Evolutionary conservation across 345 rosid genomes (phyloP).

Genomic region (Eutrema japonicum): DNA sequence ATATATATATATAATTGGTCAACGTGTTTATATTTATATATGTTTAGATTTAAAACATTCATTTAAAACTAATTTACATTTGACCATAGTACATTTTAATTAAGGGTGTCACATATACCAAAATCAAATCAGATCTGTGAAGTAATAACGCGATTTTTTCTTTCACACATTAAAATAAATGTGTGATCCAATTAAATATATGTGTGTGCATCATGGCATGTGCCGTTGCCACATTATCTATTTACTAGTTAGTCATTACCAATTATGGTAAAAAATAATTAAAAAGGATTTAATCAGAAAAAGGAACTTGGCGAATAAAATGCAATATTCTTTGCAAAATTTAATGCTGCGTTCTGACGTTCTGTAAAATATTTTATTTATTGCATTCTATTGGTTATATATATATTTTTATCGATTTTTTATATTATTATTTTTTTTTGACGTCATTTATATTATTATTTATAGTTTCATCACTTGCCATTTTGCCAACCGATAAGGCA

Average conservation of each 20-base stretch:
- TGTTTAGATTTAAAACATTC: background rate
- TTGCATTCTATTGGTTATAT: background rate
- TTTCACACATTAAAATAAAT: too few relatives aligned
- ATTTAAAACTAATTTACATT: background rate
- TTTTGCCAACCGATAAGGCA: constrained; percentile 21
- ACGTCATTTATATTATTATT: background rate
- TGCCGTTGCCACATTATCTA: constrained; percentile 4
- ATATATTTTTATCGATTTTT: too few relatives aligned
- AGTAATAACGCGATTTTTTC: constrained; percentile 23
- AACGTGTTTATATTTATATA: background rate
- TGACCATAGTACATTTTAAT: constrained; percentile 20
- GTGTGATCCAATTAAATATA: too few relatives aligned
- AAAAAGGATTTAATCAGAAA: background rate
- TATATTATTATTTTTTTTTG: too few relatives aligned
- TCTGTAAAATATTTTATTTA: background rate
- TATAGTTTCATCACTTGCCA: constrained; percentile 2
- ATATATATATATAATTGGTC: background rate
- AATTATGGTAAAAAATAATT: too few relatives aligned
- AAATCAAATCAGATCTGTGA: constrained; percentile 41
- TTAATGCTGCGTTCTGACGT: constrained; percentile 3
- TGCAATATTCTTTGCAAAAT: constrained; percentile 33
- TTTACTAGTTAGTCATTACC: too few relatives aligned
- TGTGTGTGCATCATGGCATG: constrained; percentile 12
- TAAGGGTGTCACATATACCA: constrained; percentile 34
- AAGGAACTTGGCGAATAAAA: constrained; percentile 24